Evolutionary conservation across 129 eudicot genomes (phyloP).

Genomic region (Flaveria ramosissima): DNA sequence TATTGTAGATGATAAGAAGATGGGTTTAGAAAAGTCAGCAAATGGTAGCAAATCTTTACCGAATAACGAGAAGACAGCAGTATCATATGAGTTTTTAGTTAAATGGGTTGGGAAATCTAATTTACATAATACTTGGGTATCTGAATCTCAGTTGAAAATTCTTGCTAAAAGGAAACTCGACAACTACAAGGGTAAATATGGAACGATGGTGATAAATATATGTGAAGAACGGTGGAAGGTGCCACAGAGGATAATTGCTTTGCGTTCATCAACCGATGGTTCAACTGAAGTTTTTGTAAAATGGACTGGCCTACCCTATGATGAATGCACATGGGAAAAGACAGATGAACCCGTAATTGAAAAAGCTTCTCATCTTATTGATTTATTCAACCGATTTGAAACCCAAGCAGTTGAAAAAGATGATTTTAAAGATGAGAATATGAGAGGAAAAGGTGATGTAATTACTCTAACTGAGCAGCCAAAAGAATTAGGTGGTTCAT

Average conservation of each 20-base stretch:
- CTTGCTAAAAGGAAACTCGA: slow-evolving; percentile 84
- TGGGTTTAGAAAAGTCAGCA: slow-evolving; percentile 21
- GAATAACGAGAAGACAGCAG: slow-evolving; percentile 27
- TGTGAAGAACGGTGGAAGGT: slow-evolving; percentile 81
- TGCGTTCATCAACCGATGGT: slow-evolving; percentile 53
- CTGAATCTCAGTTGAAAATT: slow-evolving; percentile 74
- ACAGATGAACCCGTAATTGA: slow-evolving; percentile 66
- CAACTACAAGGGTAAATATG: slow-evolving; percentile 79
- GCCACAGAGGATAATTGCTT: slow-evolving; percentile 83
- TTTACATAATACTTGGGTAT: slow-evolving; percentile 78
- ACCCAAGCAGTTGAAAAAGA: slow-evolving; percentile 57
- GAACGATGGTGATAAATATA: slow-evolving; percentile 60
- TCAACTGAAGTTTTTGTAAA: slow-evolving; percentile 63
- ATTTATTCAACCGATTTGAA: slow-evolving; percentile 59
- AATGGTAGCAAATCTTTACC: slow-evolving; percentile 30
- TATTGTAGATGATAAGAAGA: slow-evolving; percentile 28
- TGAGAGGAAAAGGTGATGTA: slow-evolving; percentile 52
- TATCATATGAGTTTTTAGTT: slow-evolving; percentile 73
- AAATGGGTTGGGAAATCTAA: slow-evolving; percentile 97
- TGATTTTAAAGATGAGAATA: slow-evolving; percentile 29
- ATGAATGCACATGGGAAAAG: slow-evolving; percentile 97
- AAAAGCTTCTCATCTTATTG: slow-evolving; percentile 53
- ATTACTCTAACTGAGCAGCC: slow-evolving; percentile 81
- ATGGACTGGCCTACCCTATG: slow-evolving; percentile 91
- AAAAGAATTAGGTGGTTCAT: slow-evolving; percentile 77